Conservation (phyloP, 164 flowering plant genomes). For the Santalum album region DNA sequence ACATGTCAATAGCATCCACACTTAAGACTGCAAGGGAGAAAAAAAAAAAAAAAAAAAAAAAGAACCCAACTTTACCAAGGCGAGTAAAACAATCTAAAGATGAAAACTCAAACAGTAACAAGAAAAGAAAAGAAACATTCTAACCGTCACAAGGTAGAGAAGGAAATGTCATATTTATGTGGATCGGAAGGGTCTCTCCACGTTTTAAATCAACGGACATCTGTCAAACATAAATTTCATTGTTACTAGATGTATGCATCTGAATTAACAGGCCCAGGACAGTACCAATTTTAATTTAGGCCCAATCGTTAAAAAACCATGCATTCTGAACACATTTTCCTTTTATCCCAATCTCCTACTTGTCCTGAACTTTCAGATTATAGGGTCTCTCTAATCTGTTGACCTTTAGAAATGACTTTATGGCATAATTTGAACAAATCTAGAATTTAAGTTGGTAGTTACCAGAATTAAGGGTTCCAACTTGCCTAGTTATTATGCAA, state of each 20-base stretch:
- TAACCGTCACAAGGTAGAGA: constrained; percentile 95
- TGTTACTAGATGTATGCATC: neutral
- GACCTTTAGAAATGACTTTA: too few species aligned
- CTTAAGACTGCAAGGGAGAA: constrained; percentile 57
- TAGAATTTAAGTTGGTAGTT: too few species aligned
- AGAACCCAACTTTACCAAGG: neutral
- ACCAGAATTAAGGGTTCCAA: too few species aligned
- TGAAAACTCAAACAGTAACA: neutral
- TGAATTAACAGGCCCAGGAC: too few species aligned
- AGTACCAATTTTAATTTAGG: too few species aligned
- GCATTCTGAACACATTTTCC: neutral
- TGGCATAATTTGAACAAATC: too few species aligned
- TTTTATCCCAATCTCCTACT: too few species aligned
- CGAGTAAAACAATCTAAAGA: neutral
- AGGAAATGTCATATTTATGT: constrained; percentile 92
- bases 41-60: neutral
- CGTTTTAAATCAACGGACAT: constrained; percentile 97
- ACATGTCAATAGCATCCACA: constrained; percentile 98
- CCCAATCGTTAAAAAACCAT: neutral
- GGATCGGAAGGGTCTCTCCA: constrained; percentile 97
- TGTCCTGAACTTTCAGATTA: too few species aligned
- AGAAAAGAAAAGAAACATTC: constrained; percentile 6
- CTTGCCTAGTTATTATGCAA: too few species aligned
- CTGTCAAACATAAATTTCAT: constrained; percentile 24
- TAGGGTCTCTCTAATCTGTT: too few species aligned